These are phyloP conservation scores for Starmerella scarabaei DNA, from an alignment of 805 yeast genomes.

Conservation along the genomic window DNA sequence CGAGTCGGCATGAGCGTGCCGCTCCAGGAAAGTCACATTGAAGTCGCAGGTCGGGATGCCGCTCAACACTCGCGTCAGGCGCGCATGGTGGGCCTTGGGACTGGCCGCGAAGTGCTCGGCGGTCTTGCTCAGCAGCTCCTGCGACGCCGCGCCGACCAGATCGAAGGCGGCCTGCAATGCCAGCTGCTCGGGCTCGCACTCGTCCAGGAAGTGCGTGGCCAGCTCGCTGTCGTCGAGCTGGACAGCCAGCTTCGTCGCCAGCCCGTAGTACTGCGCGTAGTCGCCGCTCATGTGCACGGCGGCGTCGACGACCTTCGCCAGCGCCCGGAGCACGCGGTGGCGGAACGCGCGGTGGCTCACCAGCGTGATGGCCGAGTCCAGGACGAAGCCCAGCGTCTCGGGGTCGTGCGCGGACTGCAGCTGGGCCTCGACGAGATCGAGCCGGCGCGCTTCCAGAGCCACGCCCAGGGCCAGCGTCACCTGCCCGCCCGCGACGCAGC, in stretches of 20 bases:
- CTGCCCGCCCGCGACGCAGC: slow-evolving; percentile 62
- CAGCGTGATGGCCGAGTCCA: slow-evolving; percentile 52
- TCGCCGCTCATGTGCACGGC: slow-evolving; percentile 25
- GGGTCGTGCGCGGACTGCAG: slow-evolving; percentile 29
- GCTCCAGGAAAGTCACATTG: slow-evolving; percentile 73
- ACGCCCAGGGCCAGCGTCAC: slow-evolving; percentile 77
- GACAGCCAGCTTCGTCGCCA: slow-evolving; percentile 73
- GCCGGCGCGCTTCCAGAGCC: slow-evolving; percentile 73
- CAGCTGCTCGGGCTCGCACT: slow-evolving; percentile 40
- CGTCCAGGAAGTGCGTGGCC: slow-evolving; percentile 56
- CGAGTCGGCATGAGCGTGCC: slow-evolving; percentile 77
- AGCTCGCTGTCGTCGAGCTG: slow-evolving; percentile 67
- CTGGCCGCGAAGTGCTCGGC: slow-evolving; percentile 25
- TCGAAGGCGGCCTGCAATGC: slow-evolving; percentile 95
- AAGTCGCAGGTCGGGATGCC: slow-evolving; percentile 93
- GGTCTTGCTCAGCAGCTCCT: slow-evolving; percentile 57
- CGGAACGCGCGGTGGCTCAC: slow-evolving; percentile 56
- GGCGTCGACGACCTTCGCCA: slow-evolving; percentile 47
- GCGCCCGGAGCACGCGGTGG: slow-evolving; percentile 44
- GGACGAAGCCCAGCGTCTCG: slow-evolving; percentile 43
- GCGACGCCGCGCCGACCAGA: slow-evolving; percentile 80
- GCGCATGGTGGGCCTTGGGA: slow-evolving; percentile 25
- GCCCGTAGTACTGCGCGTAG: slow-evolving; percentile 63
- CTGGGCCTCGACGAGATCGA: slow-evolving; percentile 61
- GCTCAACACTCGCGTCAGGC: slow-evolving; percentile 56